Conservation (phyloP, 495 filamentous ascomycete genomes). For the Penicillium malachiteum region DNA sequence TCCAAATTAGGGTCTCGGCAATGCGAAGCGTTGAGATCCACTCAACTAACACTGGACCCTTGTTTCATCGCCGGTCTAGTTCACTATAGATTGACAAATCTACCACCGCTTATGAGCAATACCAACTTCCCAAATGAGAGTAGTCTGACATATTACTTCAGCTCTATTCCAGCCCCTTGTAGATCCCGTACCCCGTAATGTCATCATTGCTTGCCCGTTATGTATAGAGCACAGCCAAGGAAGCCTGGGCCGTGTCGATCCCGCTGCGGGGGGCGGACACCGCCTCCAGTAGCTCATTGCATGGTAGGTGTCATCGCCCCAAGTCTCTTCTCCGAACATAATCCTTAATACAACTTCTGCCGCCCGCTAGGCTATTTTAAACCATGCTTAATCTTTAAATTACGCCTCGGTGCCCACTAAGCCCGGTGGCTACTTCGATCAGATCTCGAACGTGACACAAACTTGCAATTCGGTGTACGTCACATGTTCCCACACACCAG, state of each 20-base stretch:
- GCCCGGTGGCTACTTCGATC: slow-evolving; percentile 1
- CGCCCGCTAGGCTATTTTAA: not conserved
- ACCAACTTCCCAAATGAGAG: no score
- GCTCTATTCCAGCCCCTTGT: not conserved
- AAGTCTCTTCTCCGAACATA: not conserved
- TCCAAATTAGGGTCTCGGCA: not conserved
- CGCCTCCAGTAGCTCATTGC: slow-evolving; percentile 16
- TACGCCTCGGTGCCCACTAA: slow-evolving; percentile 6
- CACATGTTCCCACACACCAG: slow-evolving; percentile 1
- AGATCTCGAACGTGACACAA: slow-evolving; percentile 4
- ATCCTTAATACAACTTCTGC: not conserved
- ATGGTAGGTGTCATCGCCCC: not conserved
- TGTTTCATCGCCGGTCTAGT: no score
- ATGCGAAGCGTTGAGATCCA: not conserved
- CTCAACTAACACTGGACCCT: not conserved
- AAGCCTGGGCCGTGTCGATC: slow-evolving; percentile 16
- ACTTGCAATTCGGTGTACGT: not conserved
- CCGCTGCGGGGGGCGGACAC: slow-evolving; percentile 27
- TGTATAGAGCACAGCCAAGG: not conserved
- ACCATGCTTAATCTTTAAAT: slow-evolving; percentile 6
- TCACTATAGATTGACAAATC: no score
- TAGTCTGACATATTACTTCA: no score
- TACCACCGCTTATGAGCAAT: no score
- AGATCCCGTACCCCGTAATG: not conserved
- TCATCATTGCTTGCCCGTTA: no score